Conservation (phyloP, 495 filamentous ascomycete species). For the Talaromyces liani region DNA sequence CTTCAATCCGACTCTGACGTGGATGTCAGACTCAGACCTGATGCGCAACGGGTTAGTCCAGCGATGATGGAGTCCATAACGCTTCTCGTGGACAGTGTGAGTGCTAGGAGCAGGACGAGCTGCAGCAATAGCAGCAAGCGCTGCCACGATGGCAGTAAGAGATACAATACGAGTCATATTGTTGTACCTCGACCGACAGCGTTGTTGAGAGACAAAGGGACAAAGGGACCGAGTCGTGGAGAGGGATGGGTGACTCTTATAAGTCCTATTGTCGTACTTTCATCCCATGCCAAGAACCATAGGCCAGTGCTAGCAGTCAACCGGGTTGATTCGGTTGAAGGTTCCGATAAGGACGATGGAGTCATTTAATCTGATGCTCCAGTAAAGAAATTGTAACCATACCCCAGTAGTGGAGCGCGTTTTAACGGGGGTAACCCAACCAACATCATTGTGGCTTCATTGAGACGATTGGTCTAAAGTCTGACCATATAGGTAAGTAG, state of each 20-base stretch:
- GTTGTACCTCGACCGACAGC: neutral
- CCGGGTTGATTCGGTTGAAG: neutral
- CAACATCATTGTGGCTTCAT: neutral
- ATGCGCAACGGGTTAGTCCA: constrained; percentile 27
- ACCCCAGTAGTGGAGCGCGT: neutral
- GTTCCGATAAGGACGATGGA: neutral
- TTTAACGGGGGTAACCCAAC: neutral
- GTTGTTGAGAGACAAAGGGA: neutral
- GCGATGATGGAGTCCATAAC: constrained; percentile 22
- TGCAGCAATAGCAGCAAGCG: constrained; percentile 17
- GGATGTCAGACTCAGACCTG: constrained; percentile 29
- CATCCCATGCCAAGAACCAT: neutral
- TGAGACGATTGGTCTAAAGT: neutral
- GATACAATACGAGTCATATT: constrained; percentile 9
- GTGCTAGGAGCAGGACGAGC: constrained; percentile 23
- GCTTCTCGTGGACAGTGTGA: constrained; percentile 36
- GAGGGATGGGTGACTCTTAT: neutral
- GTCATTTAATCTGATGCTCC: neutral
- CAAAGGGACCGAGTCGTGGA: neutral
- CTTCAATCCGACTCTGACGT: constrained; percentile 47
- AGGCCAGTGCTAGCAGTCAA: neutral
- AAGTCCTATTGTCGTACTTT: neutral
- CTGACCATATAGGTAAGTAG: neutral
- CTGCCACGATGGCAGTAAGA: constrained; percentile 11
- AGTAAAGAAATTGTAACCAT: neutral